Percentiles rank a stretch among this genome's conserved stretches.
Evolutionary conservation across 495 filamentous ascomycete genomes (phyloP).

Genomic region (Hyaloscypha finlandica): DNA sequence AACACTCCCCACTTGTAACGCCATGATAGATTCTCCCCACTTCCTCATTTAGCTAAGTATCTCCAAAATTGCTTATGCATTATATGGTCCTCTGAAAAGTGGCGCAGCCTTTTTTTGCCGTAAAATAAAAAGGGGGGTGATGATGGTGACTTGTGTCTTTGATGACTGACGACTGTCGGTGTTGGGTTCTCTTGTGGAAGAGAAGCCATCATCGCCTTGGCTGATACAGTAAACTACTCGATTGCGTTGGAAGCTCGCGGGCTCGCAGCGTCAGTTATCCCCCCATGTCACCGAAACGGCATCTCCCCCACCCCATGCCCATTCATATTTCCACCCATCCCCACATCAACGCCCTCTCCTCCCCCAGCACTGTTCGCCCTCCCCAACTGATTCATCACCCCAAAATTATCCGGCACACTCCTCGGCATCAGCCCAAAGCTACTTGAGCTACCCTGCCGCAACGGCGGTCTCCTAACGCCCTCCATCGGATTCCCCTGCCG

Average conservation of each 20-base stretch:
- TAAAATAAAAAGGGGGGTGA: too few species aligned
- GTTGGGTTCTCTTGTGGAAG: too few species aligned
- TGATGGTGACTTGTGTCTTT: background rate
- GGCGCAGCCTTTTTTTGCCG: background rate
- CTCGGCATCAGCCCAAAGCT: conserved; percentile 29
- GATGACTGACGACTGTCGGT: background rate
- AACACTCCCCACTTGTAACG: too few species aligned
- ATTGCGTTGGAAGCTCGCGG: background rate
- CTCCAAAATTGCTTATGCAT: background rate
- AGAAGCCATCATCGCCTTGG: background rate
- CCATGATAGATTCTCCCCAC: too few species aligned
- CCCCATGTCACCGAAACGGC: conserved; percentile 21
- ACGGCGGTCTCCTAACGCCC: conserved; percentile 25
- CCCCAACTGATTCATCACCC: conserved; percentile 13
- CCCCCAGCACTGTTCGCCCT: conserved; percentile 13
- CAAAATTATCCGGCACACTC: conserved; percentile 30
- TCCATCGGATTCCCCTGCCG: conserved; percentile 2
- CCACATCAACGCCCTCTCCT: background rate
- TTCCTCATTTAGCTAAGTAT: too few species aligned
- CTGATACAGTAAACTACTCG: background rate
- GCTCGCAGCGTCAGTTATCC: background rate
- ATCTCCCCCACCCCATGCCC: conserved; percentile 15
- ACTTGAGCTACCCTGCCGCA: conserved; percentile 23
- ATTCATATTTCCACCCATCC: conserved; percentile 1
- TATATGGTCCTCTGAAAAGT: background rate